Base-by-base conservation (phyloP, 345 rosid genomes). In the Pelargonium nanum region DNA sequence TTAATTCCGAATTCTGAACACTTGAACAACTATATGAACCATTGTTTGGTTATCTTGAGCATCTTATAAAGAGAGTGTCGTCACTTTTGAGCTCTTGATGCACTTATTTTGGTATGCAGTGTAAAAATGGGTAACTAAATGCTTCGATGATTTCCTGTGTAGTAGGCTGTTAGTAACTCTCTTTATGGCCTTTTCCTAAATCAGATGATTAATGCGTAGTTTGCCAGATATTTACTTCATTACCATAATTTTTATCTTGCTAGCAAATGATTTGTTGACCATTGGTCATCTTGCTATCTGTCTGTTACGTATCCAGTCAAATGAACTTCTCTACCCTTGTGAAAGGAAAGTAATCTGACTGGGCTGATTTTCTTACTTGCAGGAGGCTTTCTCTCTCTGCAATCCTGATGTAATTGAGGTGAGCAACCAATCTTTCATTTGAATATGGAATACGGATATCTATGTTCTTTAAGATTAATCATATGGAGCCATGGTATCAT, bases 351-450 rank as follows among this genome's bases (percentile, higher is more conserved):
- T 60, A 65, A 64, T 62, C 26, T 21, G 23, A 57, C 58, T 56
- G 45, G 8, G 19, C 45, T 34, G 60, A 19, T 54, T 30, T 58
- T 63, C 26, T 72, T 7, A 30, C 28, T 55, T 63, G 56, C 77
- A 92, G 98, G 99, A 92, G 69, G 81, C 96, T 28, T 92, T 92
- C 74, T 77, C 85, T 70, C 89, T 92, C 28, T 89, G 97, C 75
- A 79, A 85, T 78, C 85, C 89, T 65, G 79, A 81, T 75, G 76
- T 80, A 59, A 81, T 87, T 55, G 94, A 89, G 88, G 98, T 85
- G 25, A 70, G 80, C 66, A 45, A 54, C 25, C 4, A 19, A 13
- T 50, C 55, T 22, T 58, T 61, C 22, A 40, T 61, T 71, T 67
- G 56, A 44, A 34, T 53, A 63, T 56, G 26, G 51, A 44, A 44